Evolutionary conservation across 108 stramenopile genomes (phyloP).

Genomic region (Chaetoceros tenuissimus): DNA sequence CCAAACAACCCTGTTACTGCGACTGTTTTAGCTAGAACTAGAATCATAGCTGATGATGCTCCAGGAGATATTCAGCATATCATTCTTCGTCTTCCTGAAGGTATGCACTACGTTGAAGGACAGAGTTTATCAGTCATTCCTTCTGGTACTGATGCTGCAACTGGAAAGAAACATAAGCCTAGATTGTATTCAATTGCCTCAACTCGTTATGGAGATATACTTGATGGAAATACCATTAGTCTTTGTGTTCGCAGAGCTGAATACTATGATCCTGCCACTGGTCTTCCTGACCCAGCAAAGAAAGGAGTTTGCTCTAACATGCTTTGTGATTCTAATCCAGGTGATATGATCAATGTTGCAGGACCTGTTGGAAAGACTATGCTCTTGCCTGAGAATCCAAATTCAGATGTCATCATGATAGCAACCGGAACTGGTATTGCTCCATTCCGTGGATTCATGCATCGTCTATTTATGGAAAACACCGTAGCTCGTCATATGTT

Average conservation of each 20-base stretch:
- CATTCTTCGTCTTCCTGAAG: conserved; percentile 51
- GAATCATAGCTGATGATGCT: conserved; percentile 58
- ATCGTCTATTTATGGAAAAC: conserved; percentile 77
- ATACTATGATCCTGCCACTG: conserved; percentile 58
- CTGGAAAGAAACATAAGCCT: conserved; percentile 59
- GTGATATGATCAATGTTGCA: conserved; percentile 52
- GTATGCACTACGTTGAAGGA: conserved; percentile 83
- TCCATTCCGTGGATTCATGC: conserved; percentile 78
- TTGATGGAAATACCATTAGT: conserved; percentile 68
- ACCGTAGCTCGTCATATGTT: conserved; percentile 75
- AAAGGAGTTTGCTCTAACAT: conserved; percentile 73
- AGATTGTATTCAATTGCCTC: conserved; percentile 82
- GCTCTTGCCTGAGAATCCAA: conserved; percentile 66
- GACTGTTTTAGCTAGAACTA: conserved; percentile 57
- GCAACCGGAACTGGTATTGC: conserved; percentile 89
- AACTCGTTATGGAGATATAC: conserved; percentile 76
- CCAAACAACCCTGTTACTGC: conserved; percentile 54
- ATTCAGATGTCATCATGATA: conserved; percentile 77
- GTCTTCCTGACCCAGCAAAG: conserved; percentile 48
- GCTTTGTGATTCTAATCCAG: conserved; percentile 55
- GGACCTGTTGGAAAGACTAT: conserved; percentile 87
- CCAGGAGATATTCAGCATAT: conserved; percentile 85
- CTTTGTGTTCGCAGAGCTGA: conserved; percentile 85
- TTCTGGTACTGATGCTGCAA: conserved; percentile 41
- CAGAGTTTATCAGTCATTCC: conserved; percentile 78